phyloP scores from a whole-genome alignment of 768 basidiomycete species.

The Agaricus blazei region DNA sequence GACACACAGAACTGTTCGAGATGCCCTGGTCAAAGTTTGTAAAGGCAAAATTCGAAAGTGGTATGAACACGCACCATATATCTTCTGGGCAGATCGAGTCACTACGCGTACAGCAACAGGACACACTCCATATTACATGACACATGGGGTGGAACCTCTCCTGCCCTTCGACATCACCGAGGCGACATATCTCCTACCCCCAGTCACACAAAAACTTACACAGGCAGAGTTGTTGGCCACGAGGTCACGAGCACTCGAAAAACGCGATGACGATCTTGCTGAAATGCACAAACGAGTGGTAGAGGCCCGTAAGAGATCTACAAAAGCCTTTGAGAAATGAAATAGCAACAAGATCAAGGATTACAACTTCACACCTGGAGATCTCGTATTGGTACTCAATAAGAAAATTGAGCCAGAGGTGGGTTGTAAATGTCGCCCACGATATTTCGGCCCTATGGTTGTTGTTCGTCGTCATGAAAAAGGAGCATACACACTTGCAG shows the following conservation, averaged over 20 bases:
- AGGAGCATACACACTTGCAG: constrained; percentile 20
- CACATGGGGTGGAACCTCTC: constrained; percentile 20
- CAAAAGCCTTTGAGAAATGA: constrained; percentile 20
- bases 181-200: constrained; percentile 15
- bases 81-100: constrained; percentile 26
- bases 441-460: constrained; percentile 24
- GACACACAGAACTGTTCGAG: constrained; percentile 16
- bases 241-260: constrained; percentile 13
- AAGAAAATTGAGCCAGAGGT: constrained; percentile 23
- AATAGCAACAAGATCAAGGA: constrained; percentile 18
- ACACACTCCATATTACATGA: constrained; percentile 25
- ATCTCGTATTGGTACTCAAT: constrained; percentile 30
- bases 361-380: constrained; percentile 23
- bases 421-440: constrained; percentile 22
- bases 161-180: constrained; percentile 20
- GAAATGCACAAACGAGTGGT: constrained; percentile 9
- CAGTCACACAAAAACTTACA: constrained; percentile 3
- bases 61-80: constrained; percentile 15
- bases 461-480: constrained; percentile 12
- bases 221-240: constrained; percentile 11
- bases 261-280: constrained; percentile 12
- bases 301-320: constrained; percentile 4
- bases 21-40: constrained; percentile 21
- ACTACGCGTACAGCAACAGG: constrained; percentile 21
- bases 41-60: constrained; percentile 22